Percentiles rank a stretch among this genome's conserved stretches.
phyloP scores from a whole-genome alignment of 805 yeast genomes.

The Candida dajiaensis region DNA sequence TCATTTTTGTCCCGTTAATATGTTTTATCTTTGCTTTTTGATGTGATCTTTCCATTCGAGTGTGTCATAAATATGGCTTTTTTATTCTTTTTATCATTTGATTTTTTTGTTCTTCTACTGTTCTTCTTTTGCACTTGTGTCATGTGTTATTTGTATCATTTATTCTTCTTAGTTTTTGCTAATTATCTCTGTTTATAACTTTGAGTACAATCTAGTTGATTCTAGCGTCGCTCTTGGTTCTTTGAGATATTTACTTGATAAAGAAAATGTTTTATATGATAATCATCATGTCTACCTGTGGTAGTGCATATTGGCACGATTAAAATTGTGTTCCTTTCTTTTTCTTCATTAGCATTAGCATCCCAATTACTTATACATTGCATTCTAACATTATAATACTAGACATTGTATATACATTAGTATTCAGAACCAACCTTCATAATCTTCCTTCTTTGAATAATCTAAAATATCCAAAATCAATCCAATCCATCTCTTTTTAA shows the following conservation, averaged over 20 bases:
- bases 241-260: neutral
- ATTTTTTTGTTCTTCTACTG: neutral
- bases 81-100: neutral
- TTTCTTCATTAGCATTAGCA: neutral
- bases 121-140: neutral
- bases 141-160: neutral
- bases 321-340: too few species aligned
- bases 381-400: neutral
- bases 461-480: constrained; percentile 19
- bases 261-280: neutral
- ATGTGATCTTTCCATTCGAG: neutral
- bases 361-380: neutral
- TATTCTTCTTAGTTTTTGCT: neutral
- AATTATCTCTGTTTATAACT: neutral
- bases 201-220: neutral
- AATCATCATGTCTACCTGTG: too few species aligned
- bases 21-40: neutral
- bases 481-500: constrained; percentile 17
- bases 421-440: constrained; percentile 23
- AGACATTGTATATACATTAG: neutral
- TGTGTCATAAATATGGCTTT: neutral
- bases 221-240: neutral
- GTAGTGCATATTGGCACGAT: too few species aligned
- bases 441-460: constrained; percentile 16
- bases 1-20: neutral